These are phyloP conservation scores for Rhizophora apiculata DNA, from an alignment of 345 rosid species.

Conservation along the genomic window DNA sequence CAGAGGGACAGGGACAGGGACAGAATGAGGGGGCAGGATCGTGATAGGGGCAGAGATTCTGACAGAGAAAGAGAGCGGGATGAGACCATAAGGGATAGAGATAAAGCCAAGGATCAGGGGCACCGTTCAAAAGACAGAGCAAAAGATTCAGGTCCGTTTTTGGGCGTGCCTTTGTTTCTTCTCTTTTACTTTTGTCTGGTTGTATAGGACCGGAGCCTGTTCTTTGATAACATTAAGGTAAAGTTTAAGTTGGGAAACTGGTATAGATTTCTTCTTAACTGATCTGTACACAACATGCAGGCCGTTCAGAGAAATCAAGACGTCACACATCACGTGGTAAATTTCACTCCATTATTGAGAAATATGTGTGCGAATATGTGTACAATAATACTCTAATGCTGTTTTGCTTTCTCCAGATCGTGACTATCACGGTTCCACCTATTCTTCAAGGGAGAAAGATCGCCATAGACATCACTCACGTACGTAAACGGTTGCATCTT, in stretches of 20 bases:
- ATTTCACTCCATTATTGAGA: background rate
- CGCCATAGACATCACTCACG: constrained; percentile 48
- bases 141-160: constrained; percentile 60
- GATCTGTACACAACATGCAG: constrained; percentile 18
- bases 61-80: constrained; percentile 73
- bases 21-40: constrained; percentile 49
- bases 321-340: constrained; percentile 72
- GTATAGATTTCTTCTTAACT: background rate
- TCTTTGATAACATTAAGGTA: too few species aligned
- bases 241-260: constrained; percentile 7
- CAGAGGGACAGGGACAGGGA: constrained; percentile 57
- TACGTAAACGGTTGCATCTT: constrained; percentile 13
- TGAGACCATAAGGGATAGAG: constrained; percentile 61
- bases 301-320: constrained; percentile 62
- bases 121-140: constrained; percentile 66
- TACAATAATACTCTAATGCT: background rate
- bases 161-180: background rate
- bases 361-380: too few species aligned
- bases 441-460: constrained; percentile 67
- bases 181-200: background rate
- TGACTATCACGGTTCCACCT: constrained; percentile 50
- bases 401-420: constrained; percentile 41
- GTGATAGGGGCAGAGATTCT: constrained; percentile 72
- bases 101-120: constrained; percentile 57
- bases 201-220: background rate